Evolutionary conservation across 306 rosid species (phyloP).

Genomic region (Quercus glauca): DNA sequence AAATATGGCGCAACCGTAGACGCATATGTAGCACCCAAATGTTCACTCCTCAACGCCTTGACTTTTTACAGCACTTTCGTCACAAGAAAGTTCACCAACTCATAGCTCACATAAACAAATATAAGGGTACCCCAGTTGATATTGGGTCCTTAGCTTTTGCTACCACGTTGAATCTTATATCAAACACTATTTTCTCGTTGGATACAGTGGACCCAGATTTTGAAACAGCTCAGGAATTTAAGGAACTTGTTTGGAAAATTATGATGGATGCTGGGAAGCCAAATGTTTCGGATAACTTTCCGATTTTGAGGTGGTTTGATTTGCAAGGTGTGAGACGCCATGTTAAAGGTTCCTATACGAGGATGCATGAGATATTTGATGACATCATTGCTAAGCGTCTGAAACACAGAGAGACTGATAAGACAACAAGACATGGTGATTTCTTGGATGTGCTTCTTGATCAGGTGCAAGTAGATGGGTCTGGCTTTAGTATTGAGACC

Average conservation of each 20-base stretch:
- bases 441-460: slow-evolving; percentile 57
- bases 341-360: slow-evolving; percentile 37
- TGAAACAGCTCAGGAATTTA: slow-evolving; percentile 46
- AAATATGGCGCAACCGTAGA: slow-evolving; percentile 49
- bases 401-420: background rate
- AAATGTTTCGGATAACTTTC: slow-evolving; percentile 53
- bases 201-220: slow-evolving; percentile 50
- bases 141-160: slow-evolving; percentile 43
- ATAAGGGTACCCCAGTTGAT: slow-evolving; percentile 18
- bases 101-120: slow-evolving; percentile 22
- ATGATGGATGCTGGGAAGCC: slow-evolving; percentile 61
- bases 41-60: slow-evolving; percentile 47
- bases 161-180: slow-evolving; percentile 43
- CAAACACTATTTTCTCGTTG: slow-evolving; percentile 56
- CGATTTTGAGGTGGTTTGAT: slow-evolving; percentile 37
- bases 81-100: slow-evolving; percentile 43
- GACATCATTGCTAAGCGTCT: slow-evolving; percentile 35
- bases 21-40: slow-evolving; percentile 51
- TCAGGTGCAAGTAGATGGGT: slow-evolving; percentile 22
- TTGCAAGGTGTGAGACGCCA: slow-evolving; percentile 50
- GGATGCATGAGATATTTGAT: slow-evolving; percentile 52
- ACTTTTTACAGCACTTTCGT: slow-evolving; percentile 42
- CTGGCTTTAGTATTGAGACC: slow-evolving; percentile 30
- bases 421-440: slow-evolving; percentile 22
- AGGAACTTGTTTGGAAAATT: slow-evolving; percentile 58